Base-by-base conservation (phyloP, 1,284 basidiomycete genomes). In the Leccinum ponderosum region DNA sequence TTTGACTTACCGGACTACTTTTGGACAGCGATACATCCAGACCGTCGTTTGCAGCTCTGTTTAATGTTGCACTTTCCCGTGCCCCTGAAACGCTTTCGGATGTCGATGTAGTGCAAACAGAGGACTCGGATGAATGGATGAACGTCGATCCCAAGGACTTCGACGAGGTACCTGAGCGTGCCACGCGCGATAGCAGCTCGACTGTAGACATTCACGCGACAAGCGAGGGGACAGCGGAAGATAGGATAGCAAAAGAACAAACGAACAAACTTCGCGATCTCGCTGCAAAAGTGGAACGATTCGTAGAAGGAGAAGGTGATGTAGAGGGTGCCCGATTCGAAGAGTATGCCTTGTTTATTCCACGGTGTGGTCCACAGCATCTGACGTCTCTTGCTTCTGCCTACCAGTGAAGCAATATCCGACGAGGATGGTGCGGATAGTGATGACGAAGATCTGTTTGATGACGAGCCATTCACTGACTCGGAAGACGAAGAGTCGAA, bases 281-380 rank as follows among this genome's bases (percentile, higher is more conserved):
- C 55, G 94, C 95, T 9, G 79, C 83, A 64, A 93, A 94, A 73
- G 92, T 98, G 0, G 89, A 93, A 69, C 80, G 82, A 31, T 98
- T 98, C 71, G 86, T 98, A 2, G 89, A 94, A 66, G 94, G 91
- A 2, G 78, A 95, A 72, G 95, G 95, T 5, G 89, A 92, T 65
- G 64, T 97, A 5, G 89, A 94, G 66, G 95, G 95, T 1, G 95
- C 94, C 0, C 76, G 82, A 63, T 96, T 98, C 69, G 86, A 89
- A 55, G 95, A 96, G 94, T 97, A 76, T 69, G 91, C 31, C 29
- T 78, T 9, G 47, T 31, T 33, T 37, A 27, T 57, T 56, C 22
- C 48, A 25, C 48, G 22, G 33, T 17, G 5, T 33, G 17, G 55
- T 37, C 58, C 56, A 63, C 25, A 52, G 57, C 55, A 58, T 42